Base-by-base conservation (phyloP, 495 filamentous ascomycete genomes). In the Margaritispora aquatica region DNA sequence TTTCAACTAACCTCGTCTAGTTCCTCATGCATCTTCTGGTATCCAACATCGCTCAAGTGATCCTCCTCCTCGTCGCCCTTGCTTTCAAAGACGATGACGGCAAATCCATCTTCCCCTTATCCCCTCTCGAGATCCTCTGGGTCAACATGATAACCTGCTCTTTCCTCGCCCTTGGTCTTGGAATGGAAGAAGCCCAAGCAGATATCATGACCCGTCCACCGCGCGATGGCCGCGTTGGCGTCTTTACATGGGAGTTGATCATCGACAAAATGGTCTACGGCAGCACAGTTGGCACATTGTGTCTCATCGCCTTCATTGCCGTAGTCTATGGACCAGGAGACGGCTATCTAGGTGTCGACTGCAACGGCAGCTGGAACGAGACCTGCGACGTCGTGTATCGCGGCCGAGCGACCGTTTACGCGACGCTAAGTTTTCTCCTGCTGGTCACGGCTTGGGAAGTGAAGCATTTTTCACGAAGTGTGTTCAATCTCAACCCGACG, bases 81-180 rank as follows among this genome's bases (percentile, higher is more conserved):
- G 81, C 74, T 0, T 89, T 90, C 73, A 88, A 88, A 66, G 88
- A 90, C 66, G 56, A 65, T 0, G 72, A 67, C 47, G 74, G 78
- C 0, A 74, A 88, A 26, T 89, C 85, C 1, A 86, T 89, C 11
- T 90, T 89, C 67, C 88, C 87, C 1, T 77, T 90, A 24, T 68
- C 84, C 0, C 87, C 87, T 0, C 83, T 90, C 11, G 84, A 90
- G 64, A 88, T 89, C 60, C 75, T 90, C 15, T 89, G 87, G 86
- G 83, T 89, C 55, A 89, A 88, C 71, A 89, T 90, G 84, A 77
- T 88, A 48, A 89, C 86, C 2, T 87, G 84, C 23, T 83, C 82
- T 54, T 75, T 89, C 36, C 86, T 86, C 11, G 88, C 87, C 61
- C 88, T 90, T 79, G 87, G 87, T 22, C 73, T 90, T 15, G 87